Base-by-base conservation (phyloP, 202 grass and related monocot species). In the Digitaria exilis region DNA sequence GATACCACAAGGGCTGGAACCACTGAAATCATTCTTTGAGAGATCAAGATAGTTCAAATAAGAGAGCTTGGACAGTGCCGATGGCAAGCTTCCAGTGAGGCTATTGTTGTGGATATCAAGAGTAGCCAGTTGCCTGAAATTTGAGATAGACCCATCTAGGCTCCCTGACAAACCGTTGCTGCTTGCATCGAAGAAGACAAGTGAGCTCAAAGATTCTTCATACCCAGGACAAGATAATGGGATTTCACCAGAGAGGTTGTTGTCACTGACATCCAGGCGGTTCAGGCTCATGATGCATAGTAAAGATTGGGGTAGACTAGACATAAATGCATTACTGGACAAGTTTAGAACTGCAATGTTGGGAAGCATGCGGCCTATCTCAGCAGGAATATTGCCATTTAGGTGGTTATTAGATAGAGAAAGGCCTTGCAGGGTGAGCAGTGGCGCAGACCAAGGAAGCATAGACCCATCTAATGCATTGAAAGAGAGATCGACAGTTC, bases 31-130 rank as follows among this genome's bases (percentile, higher is more conserved):
- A 60, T 97, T 97, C 48, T 84, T 68, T 49, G 94, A 94, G 8
- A 97, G 29, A 71, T 97, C 94, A 76, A 97, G 89, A 88, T 97
- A 97, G 51, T 81, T 85, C 71, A 92, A 67, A 76, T 79, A 90
- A 66, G 66, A 68, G 7, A 90, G 65, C 63, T 85, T 49, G 46
- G 84, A 62, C 21, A 97, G 72, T 71, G 64, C 81, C 45, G 64
- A n/a, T 19, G 90, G 94, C 49, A 97, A 91, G 26, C 50, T 84
- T 65, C 89, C 89, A 7, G 56, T 64, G 39, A 97, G 89, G 76
- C 76, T 91, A 80, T 94, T 97, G 58, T 60, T 80, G 58, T 94
- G 91, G 67, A 97, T 82, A 84, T 94, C 94, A 65, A 97, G 89
- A 83, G 83, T 86, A 8, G 91, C 56, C 12, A 97, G 39, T 44